Evolutionary conservation across 768 basidiomycete species (phyloP).

Genomic region (Lactarius vividus): DNA sequence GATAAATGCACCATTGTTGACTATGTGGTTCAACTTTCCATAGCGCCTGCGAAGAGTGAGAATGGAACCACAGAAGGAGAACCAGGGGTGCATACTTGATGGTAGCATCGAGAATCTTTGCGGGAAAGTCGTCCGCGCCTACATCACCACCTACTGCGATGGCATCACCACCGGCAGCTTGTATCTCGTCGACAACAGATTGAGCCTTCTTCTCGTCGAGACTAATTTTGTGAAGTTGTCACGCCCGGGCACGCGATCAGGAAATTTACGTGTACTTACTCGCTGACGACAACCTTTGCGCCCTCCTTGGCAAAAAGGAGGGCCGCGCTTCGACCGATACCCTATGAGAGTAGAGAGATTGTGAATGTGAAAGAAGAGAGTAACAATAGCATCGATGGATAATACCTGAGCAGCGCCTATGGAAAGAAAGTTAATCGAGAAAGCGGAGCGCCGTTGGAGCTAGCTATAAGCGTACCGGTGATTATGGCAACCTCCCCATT

Average conservation of each 20-base stretch:
- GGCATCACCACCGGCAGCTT: slow-evolving; percentile 66
- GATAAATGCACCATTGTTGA: slow-evolving; percentile 64
- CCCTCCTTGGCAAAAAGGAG: slow-evolving; percentile 81
- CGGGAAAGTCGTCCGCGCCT: slow-evolving; percentile 77
- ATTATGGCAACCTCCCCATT: slow-evolving; percentile 81
- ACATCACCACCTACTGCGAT: slow-evolving; percentile 79
- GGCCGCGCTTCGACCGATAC: slow-evolving; percentile 74
- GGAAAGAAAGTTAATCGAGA: slow-evolving; percentile 11
- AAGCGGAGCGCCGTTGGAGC: slow-evolving; percentile 17
- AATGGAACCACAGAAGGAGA: background rate
- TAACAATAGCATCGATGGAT: slow-evolving; percentile 5
- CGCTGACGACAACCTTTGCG: slow-evolving; percentile 82
- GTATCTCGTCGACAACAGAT: slow-evolving; percentile 69
- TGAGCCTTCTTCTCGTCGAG: slow-evolving; percentile 71
- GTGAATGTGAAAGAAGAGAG: slow-evolving; percentile 21
- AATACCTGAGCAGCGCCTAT: slow-evolving; percentile 72
- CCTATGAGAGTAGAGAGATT: slow-evolving; percentile 41
- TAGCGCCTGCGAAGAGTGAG: slow-evolving; percentile 50
- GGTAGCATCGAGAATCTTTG: slow-evolving; percentile 72
- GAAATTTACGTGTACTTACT: slow-evolving; percentile 44
- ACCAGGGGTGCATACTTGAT: slow-evolving; percentile 52
- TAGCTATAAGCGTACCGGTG: slow-evolving; percentile 54
- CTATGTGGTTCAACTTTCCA: slow-evolving; percentile 83
- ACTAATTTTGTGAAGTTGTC: slow-evolving; percentile 37
- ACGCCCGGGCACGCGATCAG: slow-evolving; percentile 7